phyloP scores from a whole-genome alignment of 2,329 filamentous ascomycete species.

The Ophiostoma sp. region DNA sequence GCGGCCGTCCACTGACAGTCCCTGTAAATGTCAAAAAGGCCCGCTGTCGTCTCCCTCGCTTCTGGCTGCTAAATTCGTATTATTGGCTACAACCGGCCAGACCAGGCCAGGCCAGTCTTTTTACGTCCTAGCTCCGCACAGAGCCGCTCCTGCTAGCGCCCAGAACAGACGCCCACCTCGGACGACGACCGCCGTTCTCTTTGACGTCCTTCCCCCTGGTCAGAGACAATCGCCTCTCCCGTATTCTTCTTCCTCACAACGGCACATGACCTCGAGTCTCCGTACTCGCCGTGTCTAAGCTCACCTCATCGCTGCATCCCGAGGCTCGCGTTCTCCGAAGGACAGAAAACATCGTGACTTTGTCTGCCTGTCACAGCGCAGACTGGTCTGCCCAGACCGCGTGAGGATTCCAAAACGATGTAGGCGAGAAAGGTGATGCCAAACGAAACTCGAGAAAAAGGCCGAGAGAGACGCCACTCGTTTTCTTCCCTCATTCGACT shows the following conservation, averaged over 20 bases:
- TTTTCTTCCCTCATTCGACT: background rate
- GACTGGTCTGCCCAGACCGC: background rate
- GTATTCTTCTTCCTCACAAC: background rate
- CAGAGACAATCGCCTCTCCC: background rate
- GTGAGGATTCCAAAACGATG: background rate
- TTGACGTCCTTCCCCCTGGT: too few relatives aligned
- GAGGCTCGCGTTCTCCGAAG: background rate
- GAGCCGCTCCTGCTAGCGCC: conserved; percentile 1
- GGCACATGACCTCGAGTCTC: background rate
- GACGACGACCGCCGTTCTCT: background rate
- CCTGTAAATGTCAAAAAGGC: background rate
- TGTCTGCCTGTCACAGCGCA: background rate
- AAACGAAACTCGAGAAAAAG: background rate
- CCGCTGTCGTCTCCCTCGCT: background rate
- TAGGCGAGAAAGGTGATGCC: background rate
- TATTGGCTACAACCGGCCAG: background rate
- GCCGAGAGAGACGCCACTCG: background rate
- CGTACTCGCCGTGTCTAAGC: background rate
- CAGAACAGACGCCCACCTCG: background rate
- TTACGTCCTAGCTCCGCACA: conserved; percentile 9
- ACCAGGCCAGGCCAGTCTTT: background rate
- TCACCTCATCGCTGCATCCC: background rate
- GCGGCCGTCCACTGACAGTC: background rate
- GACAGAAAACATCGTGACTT: background rate
- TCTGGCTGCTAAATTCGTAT: background rate